Conservation (phyloP, 768 basidiomycete species). For the Butyriboletus loyo region DNA sequence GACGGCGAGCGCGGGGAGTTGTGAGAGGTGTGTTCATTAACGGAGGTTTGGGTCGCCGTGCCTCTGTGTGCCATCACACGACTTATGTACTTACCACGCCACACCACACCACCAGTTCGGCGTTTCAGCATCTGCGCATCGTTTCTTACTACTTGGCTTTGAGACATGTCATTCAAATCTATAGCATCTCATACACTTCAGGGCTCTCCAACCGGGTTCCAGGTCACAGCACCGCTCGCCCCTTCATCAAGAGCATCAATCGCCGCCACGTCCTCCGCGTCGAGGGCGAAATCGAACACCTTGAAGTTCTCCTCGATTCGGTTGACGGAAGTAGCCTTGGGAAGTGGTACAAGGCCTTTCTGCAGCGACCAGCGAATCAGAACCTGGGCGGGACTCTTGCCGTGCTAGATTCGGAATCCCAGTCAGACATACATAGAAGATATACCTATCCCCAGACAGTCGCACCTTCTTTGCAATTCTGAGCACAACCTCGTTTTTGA, state of each 20-base stretch:
- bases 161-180: too few species aligned
- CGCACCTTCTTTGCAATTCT: conserved; percentile 56
- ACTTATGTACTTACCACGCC: conserved; percentile 32
- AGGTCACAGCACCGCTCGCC: conserved; percentile 65
- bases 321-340: conserved; percentile 65
- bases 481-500: conserved; percentile 49
- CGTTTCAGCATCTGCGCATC: conserved; percentile 4
- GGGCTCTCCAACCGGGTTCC: conserved; percentile 69
- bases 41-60: conserved; percentile 1
- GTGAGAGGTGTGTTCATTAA: conserved; percentile 20
- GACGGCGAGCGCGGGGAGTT: conserved; percentile 12
- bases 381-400: conserved; percentile 38
- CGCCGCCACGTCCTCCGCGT: conserved; percentile 54
- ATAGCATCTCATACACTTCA: conserved; percentile 6
- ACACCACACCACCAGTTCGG: conserved; percentile 6
- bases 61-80: conserved; percentile 6
- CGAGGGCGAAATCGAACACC: conserved; percentile 72
- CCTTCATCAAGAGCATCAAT: conserved; percentile 72
- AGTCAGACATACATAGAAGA: neutral
- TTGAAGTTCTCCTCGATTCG: conserved; percentile 72
- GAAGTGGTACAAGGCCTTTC: conserved; percentile 60
- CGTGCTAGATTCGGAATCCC: conserved; percentile 18
- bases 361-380: conserved; percentile 54
- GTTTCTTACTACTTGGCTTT: too few species aligned
- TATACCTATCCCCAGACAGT: neutral